phyloP scores from a whole-genome alignment of 1,284 basidiomycete species.

The Puccinia horiana region DNA sequence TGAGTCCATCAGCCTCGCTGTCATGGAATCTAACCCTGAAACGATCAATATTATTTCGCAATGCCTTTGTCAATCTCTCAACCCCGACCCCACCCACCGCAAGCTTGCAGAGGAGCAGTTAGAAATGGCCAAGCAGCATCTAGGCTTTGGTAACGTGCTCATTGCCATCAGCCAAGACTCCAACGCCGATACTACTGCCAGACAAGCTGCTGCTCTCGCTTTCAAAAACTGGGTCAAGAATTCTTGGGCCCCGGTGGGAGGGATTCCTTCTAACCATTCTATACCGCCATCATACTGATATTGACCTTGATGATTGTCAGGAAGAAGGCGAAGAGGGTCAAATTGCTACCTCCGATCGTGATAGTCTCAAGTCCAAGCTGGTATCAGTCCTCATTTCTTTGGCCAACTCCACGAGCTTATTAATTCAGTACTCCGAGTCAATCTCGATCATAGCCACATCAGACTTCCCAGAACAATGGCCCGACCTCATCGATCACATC shows the following conservation, averaged over 20 bases:
- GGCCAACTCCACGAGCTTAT: conserved; percentile 62
- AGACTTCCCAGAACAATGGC: conserved; percentile 84
- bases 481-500: conserved; percentile 68
- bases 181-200: not conserved
- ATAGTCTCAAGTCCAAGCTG: conserved; percentile 68
- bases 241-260: conserved; percentile 35
- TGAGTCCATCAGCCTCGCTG: not conserved
- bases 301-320: conserved; percentile 3
- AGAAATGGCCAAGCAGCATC: conserved; percentile 26
- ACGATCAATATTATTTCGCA: conserved; percentile 28
- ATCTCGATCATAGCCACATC: conserved; percentile 68
- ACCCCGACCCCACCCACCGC: conserved; percentile 35
- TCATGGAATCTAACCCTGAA: conserved; percentile 19
- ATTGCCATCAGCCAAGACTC: conserved; percentile 35
- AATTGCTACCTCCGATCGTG: conserved; percentile 64
- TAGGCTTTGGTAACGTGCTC: conserved; percentile 32
- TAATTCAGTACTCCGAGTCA: conserved; percentile 46
- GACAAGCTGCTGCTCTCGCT: conserved; percentile 47
- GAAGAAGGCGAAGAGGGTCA: conserved; percentile 39
- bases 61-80: conserved; percentile 43
- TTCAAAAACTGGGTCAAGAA: conserved; percentile 48
- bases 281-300: not conserved
- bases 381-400: conserved; percentile 80
- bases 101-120: conserved; percentile 37
- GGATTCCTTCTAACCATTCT: not conserved